Evolutionary conservation across 2,329 filamentous ascomycete species (phyloP).

Genomic region (Trichophyton schoenleinii): DNA sequence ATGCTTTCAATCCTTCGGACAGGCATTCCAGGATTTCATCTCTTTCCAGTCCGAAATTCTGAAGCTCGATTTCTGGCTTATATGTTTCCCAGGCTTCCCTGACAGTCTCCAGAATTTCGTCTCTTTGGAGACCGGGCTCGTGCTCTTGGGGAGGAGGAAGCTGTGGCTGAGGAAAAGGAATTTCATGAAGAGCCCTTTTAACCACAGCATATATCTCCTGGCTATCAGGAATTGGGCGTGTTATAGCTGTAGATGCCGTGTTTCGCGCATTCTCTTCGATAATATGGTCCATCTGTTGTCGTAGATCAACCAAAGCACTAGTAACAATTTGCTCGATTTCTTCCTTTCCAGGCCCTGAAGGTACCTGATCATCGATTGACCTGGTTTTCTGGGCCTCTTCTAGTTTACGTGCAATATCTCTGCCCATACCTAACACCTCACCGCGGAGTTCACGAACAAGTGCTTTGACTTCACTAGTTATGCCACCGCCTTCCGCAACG

Average conservation of each 20-base stretch:
- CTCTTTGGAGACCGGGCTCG: slow-evolving; percentile 50
- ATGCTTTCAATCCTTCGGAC: slow-evolving; percentile 70
- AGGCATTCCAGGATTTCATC: slow-evolving; percentile 83
- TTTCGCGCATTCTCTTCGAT: slow-evolving; percentile 63
- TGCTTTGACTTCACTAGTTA: slow-evolving; percentile 85
- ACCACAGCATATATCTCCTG: slow-evolving; percentile 79
- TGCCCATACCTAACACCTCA: slow-evolving; percentile 87
- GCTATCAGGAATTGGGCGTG: slow-evolving; percentile 57
- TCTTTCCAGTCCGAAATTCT: slow-evolving; percentile 78
- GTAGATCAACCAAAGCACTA: slow-evolving; percentile 67
- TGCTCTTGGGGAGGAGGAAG: slow-evolving; percentile 40
- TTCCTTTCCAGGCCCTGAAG: slow-evolving; percentile 43
- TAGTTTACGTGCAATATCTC: slow-evolving; percentile 77
- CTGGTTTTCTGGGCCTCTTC: slow-evolving; percentile 43
- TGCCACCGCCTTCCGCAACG: slow-evolving; percentile 71
- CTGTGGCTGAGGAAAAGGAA: slow-evolving; percentile 41
- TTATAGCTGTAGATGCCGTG: slow-evolving; percentile 51
- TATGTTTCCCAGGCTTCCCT: slow-evolving; percentile 87
- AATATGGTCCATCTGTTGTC: slow-evolving; percentile 68
- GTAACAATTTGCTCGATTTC: slow-evolving; percentile 69
- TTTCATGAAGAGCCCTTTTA: slow-evolving; percentile 55
- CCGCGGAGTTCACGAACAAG: slow-evolving; percentile 79
- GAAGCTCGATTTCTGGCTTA: slow-evolving; percentile 82
- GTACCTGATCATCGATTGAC: slow-evolving; percentile 36
- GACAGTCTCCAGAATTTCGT: slow-evolving; percentile 77